Evolutionary conservation across 805 yeast species (phyloP).

Genomic region (Blastobotrys attinorum): DNA sequence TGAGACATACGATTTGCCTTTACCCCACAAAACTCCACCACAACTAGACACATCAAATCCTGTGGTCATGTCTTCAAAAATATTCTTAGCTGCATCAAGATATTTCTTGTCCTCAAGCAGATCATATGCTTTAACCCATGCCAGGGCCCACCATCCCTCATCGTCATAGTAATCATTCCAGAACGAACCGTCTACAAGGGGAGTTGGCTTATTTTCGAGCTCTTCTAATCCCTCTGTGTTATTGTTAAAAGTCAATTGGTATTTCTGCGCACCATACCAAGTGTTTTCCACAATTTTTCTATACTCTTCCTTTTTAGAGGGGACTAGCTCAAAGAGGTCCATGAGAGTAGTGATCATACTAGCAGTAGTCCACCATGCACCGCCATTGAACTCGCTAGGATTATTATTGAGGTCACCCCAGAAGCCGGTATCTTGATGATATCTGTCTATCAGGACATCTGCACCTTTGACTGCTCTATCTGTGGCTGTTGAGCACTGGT

Average conservation of each 20-base stretch:
- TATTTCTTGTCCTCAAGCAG: slow-evolving; percentile 5
- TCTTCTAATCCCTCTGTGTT: not conserved
- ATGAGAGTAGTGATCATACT: slow-evolving; percentile 1
- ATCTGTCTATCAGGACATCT: not conserved
- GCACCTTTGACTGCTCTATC: not conserved
- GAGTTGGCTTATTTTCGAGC: slow-evolving; percentile 1
- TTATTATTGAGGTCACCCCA: not conserved
- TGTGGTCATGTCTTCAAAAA: slow-evolving; percentile 7
- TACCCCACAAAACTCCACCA: slow-evolving; percentile 15
- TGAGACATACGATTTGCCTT: slow-evolving; percentile 7
- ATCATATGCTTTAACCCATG: slow-evolving; percentile 13
- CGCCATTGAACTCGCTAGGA: not conserved
- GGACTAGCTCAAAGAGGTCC: not conserved
- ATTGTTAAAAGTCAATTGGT: not conserved
- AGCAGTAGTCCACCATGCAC: slow-evolving; percentile 9
- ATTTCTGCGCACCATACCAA: slow-evolving; percentile 1
- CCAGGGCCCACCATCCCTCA: slow-evolving; percentile 16
- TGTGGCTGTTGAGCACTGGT: not conserved
- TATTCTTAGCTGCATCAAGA: slow-evolving; percentile 7
- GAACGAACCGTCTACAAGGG: slow-evolving; percentile 8
- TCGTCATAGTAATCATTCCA: slow-evolving; percentile 12
- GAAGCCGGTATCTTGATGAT: not conserved
- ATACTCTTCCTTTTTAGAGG: not conserved
- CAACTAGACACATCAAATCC: slow-evolving; percentile 11
- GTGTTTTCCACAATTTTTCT: slow-evolving; percentile 1